A percentile compares a stretch with the other conserved stretches of the same genome.
These are phyloP conservation scores for Calocybe gangraenosa DNA, from an alignment of 768 basidiomycete genomes.

Conservation along the genomic window DNA sequence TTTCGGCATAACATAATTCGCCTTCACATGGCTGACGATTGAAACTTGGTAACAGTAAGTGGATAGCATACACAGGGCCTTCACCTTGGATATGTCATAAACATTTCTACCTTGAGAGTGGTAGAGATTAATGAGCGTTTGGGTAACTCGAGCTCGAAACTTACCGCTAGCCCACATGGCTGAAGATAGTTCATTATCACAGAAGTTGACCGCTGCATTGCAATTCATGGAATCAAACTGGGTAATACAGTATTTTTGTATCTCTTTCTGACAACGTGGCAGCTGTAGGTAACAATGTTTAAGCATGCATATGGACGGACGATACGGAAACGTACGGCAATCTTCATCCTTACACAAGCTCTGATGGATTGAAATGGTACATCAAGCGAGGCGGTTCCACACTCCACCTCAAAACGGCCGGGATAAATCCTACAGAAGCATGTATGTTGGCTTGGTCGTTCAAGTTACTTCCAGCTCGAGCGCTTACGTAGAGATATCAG, in stretches of 20 bases:
- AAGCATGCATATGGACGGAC: neutral
- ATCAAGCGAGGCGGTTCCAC: slow-evolving; percentile 49
- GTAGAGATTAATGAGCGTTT: too few relatives aligned
- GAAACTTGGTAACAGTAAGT: too few relatives aligned
- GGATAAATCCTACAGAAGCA: slow-evolving; percentile 40
- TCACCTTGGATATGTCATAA: slow-evolving; percentile 21
- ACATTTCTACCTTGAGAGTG: slow-evolving; percentile 14
- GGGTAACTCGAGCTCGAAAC: too few relatives aligned
- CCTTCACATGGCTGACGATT: slow-evolving; percentile 20
- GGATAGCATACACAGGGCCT: too few relatives aligned
- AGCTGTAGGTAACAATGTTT: slow-evolving; percentile 34
- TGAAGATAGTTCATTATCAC: slow-evolving; percentile 48
- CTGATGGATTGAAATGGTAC: slow-evolving; percentile 50
- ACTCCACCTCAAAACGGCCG: slow-evolving; percentile 56
- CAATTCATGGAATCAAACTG: slow-evolving; percentile 66
- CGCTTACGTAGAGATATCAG: slow-evolving; percentile 41
- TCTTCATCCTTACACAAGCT: slow-evolving; percentile 60
- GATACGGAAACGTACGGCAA: slow-evolving; percentile 34
- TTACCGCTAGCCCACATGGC: slow-evolving; percentile 31
- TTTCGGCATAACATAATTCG: slow-evolving; percentile 20
- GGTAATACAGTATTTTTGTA: slow-evolving; percentile 59
- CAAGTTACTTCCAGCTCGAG: too few relatives aligned
- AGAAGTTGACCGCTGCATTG: slow-evolving; percentile 62
- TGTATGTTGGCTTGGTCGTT: too few relatives aligned
- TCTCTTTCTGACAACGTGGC: slow-evolving; percentile 59